Evolutionary conservation across 2,329 filamentous ascomycete species (phyloP), one percentile per base, ranked within the genome.

Genomic region (Fusarium marasasianum): DNA sequence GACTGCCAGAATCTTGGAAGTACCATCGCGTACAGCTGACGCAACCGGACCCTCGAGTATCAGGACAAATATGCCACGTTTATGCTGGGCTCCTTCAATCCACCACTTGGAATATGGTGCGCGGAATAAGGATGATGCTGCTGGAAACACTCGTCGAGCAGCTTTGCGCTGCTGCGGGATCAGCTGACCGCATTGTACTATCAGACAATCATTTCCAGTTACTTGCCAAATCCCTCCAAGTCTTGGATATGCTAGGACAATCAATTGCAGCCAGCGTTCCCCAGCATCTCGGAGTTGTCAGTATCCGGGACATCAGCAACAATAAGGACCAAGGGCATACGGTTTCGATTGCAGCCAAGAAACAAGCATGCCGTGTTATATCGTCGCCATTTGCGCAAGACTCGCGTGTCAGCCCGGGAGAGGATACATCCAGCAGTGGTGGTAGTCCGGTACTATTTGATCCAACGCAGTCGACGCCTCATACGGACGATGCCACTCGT

Each of bases 261-360:
- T 83, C 83, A 35, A 83, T 87, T 53, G 79, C 84, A 45, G 85
- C 86, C 50, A 87, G 83, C 58, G 82, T 87, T 5, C 86, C 86
- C 2, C 86, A 88, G 73, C 84, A 87, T 72, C 85, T 87, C 48
- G 86, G 86, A 38, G 79, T 87, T n/a, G 81, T 88, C 53, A 84
- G 81, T 65, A 81, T 84, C 17, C 79, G 78, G 55, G 83, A 84
- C 68, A 79, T 82, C 24, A 78, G 76, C 48, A 75, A 79, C 35
- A 48, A 69, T 41, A 69, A 72, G 37, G 60, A 41, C 55, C 71
- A 56, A 66, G 75, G 58, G 35, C 63, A 51, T 50, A 66, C 55
- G 57, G 66, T 76, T 13, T 79, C 80, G 55, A 77, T 82, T 57
- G 78, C 76, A n/a, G 73, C 79, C 7, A 75, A 76, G 48, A 78